Evolutionary conservation across 2,329 filamentous ascomycete genomes (phyloP), one percentile per base, ranked within the genome.

Genomic region (Penicillium sp.): DNA sequence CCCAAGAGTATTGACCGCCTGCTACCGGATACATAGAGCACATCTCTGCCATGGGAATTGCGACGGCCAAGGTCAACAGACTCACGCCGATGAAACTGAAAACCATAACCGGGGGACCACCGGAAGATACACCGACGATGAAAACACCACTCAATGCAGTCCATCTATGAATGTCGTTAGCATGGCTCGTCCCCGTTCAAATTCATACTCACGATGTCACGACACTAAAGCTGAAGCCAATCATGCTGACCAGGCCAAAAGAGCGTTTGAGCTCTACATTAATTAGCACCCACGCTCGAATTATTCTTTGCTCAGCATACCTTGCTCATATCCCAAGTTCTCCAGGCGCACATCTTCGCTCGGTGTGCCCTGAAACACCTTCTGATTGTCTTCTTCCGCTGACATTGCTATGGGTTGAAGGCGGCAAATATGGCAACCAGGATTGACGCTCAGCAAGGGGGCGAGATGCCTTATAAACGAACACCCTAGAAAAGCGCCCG

Each of bases 11-110:
- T 60, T 84, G 81, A 6, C 83, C 79, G 31, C 82, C 79, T 8
- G 81, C 81, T 21, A 83, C 75, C 0, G 82, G 82, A 58, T 80
- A 84, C 57, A 78, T 80, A 27, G 77, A 79, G 55, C 81, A 83
- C 74, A 81, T 84, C 62, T 85, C 82, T 18, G 82, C 82, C 77
- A 85, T 82, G 1, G 80, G 80, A 54, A 83, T 81, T 10, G 81
- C 82, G 5, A 85, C 81, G 7, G 78, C 74, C 11, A 85, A 67
- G 1, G 79, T 78, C 18, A 79, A 71, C 9, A 79, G 45, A 55
- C 79, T 81, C 22, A 84, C 78, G 4, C 75, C 80, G 21, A 84
- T 66, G 77, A 81, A 85, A 40, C 78, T 78, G 71, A 80, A 85
- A 6, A 85, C 75, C 79, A 85, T 84, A 40, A 84, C 81, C 0